Evolutionary conservation across 495 filamentous ascomycete genomes (phyloP).

Genomic region (Xylaria longipes): DNA sequence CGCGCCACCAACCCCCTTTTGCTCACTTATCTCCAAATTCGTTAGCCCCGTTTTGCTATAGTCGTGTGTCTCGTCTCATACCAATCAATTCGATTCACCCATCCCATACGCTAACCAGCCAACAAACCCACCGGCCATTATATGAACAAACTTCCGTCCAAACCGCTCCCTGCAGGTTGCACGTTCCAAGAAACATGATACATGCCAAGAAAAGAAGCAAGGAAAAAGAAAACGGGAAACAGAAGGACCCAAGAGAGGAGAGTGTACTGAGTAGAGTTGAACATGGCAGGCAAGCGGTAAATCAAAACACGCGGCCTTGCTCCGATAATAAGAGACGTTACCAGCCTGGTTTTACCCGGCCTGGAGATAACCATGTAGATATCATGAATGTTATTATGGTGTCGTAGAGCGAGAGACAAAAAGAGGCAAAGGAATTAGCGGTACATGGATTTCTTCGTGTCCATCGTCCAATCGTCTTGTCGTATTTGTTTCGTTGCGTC

Average conservation of each 20-base stretch:
- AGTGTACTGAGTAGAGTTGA: neutral
- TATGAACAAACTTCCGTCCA: neutral
- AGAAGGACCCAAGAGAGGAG: neutral
- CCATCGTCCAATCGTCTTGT: neutral
- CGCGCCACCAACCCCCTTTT: neutral
- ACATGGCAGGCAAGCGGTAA: neutral
- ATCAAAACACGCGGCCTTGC: neutral
- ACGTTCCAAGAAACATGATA: neutral
- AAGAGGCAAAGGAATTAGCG: neutral
- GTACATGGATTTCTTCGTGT: neutral
- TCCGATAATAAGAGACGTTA: neutral
- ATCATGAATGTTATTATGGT: neutral
- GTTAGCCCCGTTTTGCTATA: neutral
- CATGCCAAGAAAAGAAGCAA: neutral
- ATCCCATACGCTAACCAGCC: neutral
- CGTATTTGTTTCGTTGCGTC: neutral
- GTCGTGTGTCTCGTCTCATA: neutral
- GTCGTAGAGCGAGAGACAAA: neutral
- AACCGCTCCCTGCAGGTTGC: neutral
- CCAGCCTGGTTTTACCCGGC: neutral
- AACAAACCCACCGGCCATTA: neutral
- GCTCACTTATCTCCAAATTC: neutral
- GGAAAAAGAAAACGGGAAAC: neutral
- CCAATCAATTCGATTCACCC: neutral
- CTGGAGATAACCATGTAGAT: no score